phyloP scores from a whole-genome alignment of 192 early-diverging fungal species.

The Podila horticola region DNA sequence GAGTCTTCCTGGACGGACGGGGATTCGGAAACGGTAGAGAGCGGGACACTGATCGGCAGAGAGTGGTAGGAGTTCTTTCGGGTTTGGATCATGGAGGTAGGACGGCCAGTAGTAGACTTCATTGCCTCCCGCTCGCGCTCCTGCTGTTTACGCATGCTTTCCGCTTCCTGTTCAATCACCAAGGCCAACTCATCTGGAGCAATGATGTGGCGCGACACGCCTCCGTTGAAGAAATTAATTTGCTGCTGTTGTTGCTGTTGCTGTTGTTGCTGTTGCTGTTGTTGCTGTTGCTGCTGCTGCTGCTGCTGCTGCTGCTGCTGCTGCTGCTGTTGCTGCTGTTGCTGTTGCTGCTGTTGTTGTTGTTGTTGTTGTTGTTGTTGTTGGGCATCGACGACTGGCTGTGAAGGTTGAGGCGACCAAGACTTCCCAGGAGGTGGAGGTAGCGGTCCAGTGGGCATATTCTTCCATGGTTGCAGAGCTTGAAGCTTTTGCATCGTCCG shows the following conservation, averaged over 20 bases:
- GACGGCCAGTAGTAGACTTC: conserved; percentile 11
- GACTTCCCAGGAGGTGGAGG: conserved; percentile 15
- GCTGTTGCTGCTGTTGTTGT: conserved; percentile 5
- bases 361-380: conserved; percentile 5
- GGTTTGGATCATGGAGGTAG: conserved; percentile 32
- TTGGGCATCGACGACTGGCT: background rate
- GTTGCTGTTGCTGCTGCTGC: background rate
- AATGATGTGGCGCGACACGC: conserved; percentile 42
- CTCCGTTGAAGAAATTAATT: conserved; percentile 2
- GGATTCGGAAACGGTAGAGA: conserved; percentile 27
- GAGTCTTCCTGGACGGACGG: background rate
- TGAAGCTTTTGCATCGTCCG: conserved; percentile 44
- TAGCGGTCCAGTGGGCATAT: conserved; percentile 11
- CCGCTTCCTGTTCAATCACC: conserved; percentile 36
- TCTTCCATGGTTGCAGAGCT: conserved; percentile 13
- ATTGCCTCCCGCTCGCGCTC: conserved; percentile 8
- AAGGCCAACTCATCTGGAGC: conserved; percentile 38
- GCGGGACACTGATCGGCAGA: background rate
- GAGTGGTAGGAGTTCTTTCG: background rate
- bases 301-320: conserved; percentile 17
- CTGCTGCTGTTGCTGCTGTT: background rate
- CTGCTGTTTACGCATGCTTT: conserved; percentile 24
- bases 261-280: background rate
- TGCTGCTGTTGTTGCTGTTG: background rate
- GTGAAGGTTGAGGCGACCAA: conserved; percentile 9